Conservation (phyloP, 2,329 filamentous ascomycete genomes). For the Penicillium freii region DNA sequence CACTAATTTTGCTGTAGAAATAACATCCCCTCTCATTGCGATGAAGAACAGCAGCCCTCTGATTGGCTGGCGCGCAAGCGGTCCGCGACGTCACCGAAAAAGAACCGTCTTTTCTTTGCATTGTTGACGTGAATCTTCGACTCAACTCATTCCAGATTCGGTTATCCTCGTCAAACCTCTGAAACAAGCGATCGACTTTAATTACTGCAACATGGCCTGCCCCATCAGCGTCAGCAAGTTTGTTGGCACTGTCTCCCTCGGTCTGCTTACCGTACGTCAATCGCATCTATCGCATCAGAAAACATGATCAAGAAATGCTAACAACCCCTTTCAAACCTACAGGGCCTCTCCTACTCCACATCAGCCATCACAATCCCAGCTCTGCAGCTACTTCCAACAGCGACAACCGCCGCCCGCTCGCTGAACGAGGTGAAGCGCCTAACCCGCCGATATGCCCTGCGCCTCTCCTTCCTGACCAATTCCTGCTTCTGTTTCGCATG, state of each 20-base stretch:
- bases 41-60: neutral
- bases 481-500: constrained; percentile 75
- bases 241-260: constrained; percentile 84
- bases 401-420: constrained; percentile 66
- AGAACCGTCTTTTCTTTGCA: neutral
- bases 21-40: too few relatives aligned
- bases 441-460: constrained; percentile 63
- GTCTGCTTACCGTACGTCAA: constrained; percentile 75
- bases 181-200: neutral
- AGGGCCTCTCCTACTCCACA: constrained; percentile 89
- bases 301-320: constrained; percentile 8
- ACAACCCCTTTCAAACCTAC: constrained; percentile 6
- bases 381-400: constrained; percentile 76
- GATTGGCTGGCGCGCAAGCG: constrained; percentile 5
- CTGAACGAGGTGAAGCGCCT: constrained; percentile 65
- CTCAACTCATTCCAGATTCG: neutral
- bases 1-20: neutral
- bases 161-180: neutral
- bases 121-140: neutral
- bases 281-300: constrained; percentile 4
- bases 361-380: constrained; percentile 74
- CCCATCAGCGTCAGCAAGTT: constrained; percentile 83
- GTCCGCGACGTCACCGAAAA: constrained; percentile 9
- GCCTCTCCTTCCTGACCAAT: constrained; percentile 67
- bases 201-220: constrained; percentile 57